phyloP scores from a whole-genome alignment of 768 basidiomycete genomes.

The Tephrocybe sp. region DNA sequence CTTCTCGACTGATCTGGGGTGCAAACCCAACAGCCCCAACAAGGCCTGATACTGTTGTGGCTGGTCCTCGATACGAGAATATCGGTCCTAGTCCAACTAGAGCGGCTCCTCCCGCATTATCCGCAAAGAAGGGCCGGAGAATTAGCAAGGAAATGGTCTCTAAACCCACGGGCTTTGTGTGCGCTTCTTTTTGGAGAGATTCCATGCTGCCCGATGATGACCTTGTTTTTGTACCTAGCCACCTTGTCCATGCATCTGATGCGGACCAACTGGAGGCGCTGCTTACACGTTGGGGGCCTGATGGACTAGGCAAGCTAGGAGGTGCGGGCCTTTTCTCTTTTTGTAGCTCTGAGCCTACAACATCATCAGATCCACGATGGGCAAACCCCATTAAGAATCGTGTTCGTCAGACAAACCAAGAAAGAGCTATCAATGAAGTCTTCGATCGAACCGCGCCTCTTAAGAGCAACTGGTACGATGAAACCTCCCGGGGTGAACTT shows the following conservation, averaged over 20 bases:
- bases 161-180: conserved; percentile 82
- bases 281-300: conserved; percentile 85
- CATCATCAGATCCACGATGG: conserved; percentile 77
- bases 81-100: conserved; percentile 33
- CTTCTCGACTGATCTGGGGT: conserved; percentile 67
- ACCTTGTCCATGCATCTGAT: conserved; percentile 89
- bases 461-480: conserved; percentile 40
- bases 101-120: conserved; percentile 31
- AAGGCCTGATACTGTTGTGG: conserved; percentile 42
- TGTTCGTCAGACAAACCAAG: conserved; percentile 66
- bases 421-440: conserved; percentile 74
- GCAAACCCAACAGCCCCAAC: conserved; percentile 29
- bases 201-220: conserved; percentile 23
- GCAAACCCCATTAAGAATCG: conserved; percentile 84
- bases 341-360: conserved; percentile 16
- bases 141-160: conserved; percentile 92
- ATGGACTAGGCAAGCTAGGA: conserved; percentile 86
- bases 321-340: conserved; percentile 45
- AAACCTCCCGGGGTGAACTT: conserved; percentile 50
- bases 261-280: conserved; percentile 87
- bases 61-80: conserved; percentile 73
- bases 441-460: conserved; percentile 68
- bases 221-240: conserved; percentile 43
- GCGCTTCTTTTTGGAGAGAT: conserved; percentile 35
- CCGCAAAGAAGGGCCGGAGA: conserved; percentile 56